These are phyloP conservation scores for Cyberlindnera petersonii DNA, from an alignment of 805 yeast species.

Conservation along the genomic window DNA sequence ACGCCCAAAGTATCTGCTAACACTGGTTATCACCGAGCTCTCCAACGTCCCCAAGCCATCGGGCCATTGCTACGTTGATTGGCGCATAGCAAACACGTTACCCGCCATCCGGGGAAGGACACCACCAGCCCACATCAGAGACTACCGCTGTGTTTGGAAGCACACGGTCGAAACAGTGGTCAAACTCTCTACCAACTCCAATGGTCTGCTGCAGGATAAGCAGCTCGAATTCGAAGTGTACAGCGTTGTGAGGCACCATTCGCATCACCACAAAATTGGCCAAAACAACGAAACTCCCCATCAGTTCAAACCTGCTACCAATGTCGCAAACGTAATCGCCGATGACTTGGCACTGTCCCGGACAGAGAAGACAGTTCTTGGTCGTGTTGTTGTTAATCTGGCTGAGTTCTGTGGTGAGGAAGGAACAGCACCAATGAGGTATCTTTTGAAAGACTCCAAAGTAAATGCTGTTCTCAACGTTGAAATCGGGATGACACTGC, in stretches of 20 bases:
- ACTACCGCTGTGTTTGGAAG: slow-evolving; percentile 52
- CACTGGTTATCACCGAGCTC: slow-evolving; percentile 59
- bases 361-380: slow-evolving; percentile 46
- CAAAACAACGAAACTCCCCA: slow-evolving; percentile 8
- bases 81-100: slow-evolving; percentile 53
- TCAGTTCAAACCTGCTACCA: slow-evolving; percentile 1
- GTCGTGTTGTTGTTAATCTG: slow-evolving; percentile 62
- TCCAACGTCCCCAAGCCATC: slow-evolving; percentile 80
- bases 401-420: slow-evolving; percentile 60
- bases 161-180: slow-evolving; percentile 34
- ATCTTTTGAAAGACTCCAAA: slow-evolving; percentile 71
- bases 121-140: slow-evolving; percentile 38
- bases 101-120: slow-evolving; percentile 44
- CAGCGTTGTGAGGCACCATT: slow-evolving; percentile 31
- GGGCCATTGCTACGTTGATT: slow-evolving; percentile 63
- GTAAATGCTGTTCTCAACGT: slow-evolving; percentile 75
- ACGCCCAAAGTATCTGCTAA: slow-evolving; percentile 59
- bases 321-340: slow-evolving; percentile 7
- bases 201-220: slow-evolving; percentile 33
- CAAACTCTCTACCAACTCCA: slow-evolving; percentile 38
- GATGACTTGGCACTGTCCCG: slow-evolving; percentile 5
- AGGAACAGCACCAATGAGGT: slow-evolving; percentile 49
- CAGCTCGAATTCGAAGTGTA: slow-evolving; percentile 40
- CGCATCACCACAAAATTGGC: slow-evolving; percentile 12
- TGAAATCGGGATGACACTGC: slow-evolving; percentile 46